Conservation (phyloP, 164 flowering plant genomes). For the Aristolochia contorta region DNA sequence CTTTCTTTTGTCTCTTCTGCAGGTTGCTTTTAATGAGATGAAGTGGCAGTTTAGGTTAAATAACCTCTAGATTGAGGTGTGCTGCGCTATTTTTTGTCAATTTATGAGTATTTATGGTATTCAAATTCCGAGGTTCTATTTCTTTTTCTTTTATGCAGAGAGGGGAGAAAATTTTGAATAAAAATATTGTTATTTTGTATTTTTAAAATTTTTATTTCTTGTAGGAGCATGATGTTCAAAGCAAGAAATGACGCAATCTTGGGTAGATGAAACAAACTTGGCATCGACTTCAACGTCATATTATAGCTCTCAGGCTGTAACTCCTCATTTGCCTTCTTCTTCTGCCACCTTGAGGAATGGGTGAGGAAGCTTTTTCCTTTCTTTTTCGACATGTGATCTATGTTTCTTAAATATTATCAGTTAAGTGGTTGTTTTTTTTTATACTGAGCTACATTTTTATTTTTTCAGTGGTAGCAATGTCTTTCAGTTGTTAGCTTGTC, state of each 20-base stretch:
- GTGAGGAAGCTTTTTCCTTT: constrained; percentile 5
- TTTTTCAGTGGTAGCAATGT: constrained; percentile 43
- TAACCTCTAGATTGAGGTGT: no score
- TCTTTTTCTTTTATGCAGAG: no score
- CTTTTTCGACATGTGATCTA: background rate
- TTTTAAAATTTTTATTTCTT: no score
- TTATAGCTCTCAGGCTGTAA: constrained; percentile 8
- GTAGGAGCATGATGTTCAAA: constrained; percentile 15
- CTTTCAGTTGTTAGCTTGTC: constrained; percentile 42
- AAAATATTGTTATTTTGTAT: background rate
- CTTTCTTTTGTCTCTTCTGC: no score
- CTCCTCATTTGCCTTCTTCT: constrained; percentile 8
- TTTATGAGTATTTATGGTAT: no score
- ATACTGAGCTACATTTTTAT: background rate
- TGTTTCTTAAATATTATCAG: background rate
- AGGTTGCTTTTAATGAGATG: no score
- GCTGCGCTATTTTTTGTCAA: no score
- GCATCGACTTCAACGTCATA: constrained; percentile 11
- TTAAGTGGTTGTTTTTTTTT: background rate
- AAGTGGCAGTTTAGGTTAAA: no score
- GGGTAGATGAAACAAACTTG: constrained; percentile 13
- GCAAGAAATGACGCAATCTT: constrained; percentile 15
- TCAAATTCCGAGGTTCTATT: no score
- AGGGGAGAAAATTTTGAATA: background rate
- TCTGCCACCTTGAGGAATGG: constrained; percentile 10